Evolutionary conservation across 768 basidiomycete species (phyloP).

Genomic region (Podaxis sp.): DNA sequence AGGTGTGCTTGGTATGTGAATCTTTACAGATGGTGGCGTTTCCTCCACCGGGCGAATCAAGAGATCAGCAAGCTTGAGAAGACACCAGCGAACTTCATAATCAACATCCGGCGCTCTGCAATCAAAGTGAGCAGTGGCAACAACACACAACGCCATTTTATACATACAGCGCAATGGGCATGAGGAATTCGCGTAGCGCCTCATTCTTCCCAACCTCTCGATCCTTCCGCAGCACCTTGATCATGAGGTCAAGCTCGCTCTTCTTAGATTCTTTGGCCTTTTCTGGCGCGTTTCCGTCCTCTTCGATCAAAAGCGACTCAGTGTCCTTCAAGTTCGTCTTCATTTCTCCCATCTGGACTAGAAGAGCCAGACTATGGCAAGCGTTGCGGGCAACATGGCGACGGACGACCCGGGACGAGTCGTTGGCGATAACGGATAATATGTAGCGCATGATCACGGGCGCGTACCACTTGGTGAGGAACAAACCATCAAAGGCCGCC

Average conservation of each 20-base stretch:
- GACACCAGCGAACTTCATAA: constrained; percentile 85
- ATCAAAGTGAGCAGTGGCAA: constrained; percentile 9
- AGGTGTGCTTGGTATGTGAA: constrained; percentile 75
- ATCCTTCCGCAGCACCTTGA: constrained; percentile 86
- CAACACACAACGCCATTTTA: constrained; percentile 19
- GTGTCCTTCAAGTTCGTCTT: constrained; percentile 68
- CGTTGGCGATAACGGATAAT: constrained; percentile 80
- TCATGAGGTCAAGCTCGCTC: constrained; percentile 78
- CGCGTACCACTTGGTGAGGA: constrained; percentile 85
- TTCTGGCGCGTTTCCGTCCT: constrained; percentile 72
- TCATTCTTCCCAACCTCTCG: constrained; percentile 80
- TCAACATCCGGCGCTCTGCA: constrained; percentile 70
- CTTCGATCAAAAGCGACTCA: constrained; percentile 79
- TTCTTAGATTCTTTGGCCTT: constrained; percentile 73
- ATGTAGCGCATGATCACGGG: constrained; percentile 84
- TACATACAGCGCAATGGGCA: constrained; percentile 75
- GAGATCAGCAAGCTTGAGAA: constrained; percentile 89
- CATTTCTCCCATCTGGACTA: constrained; percentile 90
- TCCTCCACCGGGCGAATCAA: constrained; percentile 82
- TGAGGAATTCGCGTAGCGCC: constrained; percentile 70
- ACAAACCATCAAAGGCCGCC: constrained; percentile 90
- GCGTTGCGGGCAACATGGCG: constrained; percentile 85
- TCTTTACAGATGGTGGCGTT: constrained; percentile 78
- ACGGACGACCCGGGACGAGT: constrained; percentile 77
- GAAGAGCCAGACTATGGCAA: constrained; percentile 80